These are phyloP conservation scores for Solanum neorickii DNA, from an alignment of 257 asterid genomes.

Conservation along the genomic window DNA sequence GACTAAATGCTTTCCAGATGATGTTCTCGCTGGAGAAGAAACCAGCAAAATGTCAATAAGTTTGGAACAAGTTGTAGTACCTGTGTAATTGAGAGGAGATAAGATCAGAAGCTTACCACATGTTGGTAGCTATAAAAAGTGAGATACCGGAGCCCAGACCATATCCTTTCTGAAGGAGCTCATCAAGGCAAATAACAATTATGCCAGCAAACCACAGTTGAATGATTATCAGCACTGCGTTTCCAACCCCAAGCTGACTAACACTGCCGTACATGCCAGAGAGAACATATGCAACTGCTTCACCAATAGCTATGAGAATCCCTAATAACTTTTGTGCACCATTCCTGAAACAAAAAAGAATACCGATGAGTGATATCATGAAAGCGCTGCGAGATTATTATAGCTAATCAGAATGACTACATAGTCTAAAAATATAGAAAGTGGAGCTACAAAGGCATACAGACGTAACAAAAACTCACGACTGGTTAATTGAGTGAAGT, in stretches of 20 bases:
- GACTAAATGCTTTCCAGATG: conserved; percentile 87
- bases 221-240: conserved; percentile 66
- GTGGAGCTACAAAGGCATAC: background rate
- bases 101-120: conserved; percentile 35
- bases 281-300: conserved; percentile 80
- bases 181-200: conserved; percentile 76
- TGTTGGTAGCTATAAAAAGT: conserved; percentile 76
- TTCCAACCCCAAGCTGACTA: conserved; percentile 77
- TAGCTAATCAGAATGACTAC: background rate
- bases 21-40: conserved; percentile 51
- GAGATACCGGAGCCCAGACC: conserved; percentile 84
- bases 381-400: background rate
- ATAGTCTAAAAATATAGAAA: background rate
- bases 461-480: background rate
- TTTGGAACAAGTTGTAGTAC: background rate
- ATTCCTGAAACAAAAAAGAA: conserved; percentile 26
- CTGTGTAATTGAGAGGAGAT: background rate
- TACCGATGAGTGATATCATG: background rate
- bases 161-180: conserved; percentile 80
- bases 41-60: background rate
- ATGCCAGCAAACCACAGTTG: conserved; percentile 82
- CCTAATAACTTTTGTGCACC: conserved; percentile 80
- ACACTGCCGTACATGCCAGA: conserved; percentile 88
- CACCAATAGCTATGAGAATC: conserved; percentile 71
- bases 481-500: background rate